Base-by-base conservation (phyloP, 169 alveolate species). In the Eimeria tenella region DNA sequence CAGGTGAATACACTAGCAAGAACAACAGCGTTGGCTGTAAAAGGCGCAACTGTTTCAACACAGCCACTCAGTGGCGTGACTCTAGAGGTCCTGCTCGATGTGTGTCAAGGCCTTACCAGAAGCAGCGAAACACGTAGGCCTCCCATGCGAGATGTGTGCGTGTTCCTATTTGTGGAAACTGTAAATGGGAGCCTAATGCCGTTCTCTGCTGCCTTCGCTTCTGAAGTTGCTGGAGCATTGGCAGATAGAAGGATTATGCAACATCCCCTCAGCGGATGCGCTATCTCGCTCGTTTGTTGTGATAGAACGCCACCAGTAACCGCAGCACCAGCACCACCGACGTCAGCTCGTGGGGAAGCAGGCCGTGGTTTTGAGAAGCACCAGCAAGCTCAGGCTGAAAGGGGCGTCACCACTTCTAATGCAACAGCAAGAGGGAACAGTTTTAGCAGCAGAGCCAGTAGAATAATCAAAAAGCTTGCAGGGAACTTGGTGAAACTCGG, bases 211-310 rank as follows among this genome's bases (percentile, higher is more conserved):
- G 65, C 86, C 10, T 55, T 75, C 49, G 86, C 65, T 75, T 55
- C 86, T 75, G 86, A 75, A 49, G 86, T 55, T 75, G 58, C 65
- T 11, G 86, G 49, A 60, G 86, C 86, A 23, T 17, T 75, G 42
- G 49, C 23, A 0, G 86, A 75, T 60, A 42, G 86, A 52, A 42
- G 86, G 17, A 50, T 75, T 42, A 11, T 19, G 19, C 86, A 25
- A 42, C 21, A 17, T 8, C 86, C 86, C 42, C 13, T 75, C 8
- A 7, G 42, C 5, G 25, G 86, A 50, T 75, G 86, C 65, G 21
- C 65, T 13, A 52, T 75, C 63, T 75, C 86, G 10, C 50, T 75
- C 9, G 65, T 75, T 13, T 75, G 86, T 25, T 75, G 86, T 60
- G 63, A 50, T 25, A 75, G 42, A 75, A 60, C 86, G 5, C 11